These are phyloP conservation scores for Leccinum longicurvipes DNA, from an alignment of 768 basidiomycete species.

Conservation along the genomic window DNA sequence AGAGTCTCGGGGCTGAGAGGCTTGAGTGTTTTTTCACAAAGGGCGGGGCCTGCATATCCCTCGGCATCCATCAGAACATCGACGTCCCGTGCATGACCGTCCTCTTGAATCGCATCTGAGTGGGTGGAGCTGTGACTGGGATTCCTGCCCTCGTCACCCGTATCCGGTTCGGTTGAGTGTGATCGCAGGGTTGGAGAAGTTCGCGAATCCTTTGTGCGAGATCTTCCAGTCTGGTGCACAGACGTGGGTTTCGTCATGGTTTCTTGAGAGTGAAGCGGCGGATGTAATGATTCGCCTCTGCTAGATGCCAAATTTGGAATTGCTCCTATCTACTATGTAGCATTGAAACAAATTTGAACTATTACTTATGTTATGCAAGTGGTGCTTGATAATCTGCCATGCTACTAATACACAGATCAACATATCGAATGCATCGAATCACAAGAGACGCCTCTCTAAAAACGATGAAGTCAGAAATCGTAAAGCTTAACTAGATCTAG, in stretches of 20 bases:
- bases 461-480: slow-evolving; percentile 3
- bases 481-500: not conserved
- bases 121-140: not conserved
- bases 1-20: slow-evolving; percentile 74
- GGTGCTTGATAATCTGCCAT: slow-evolving; percentile 6
- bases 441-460: not conserved
- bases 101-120: slow-evolving; percentile 20
- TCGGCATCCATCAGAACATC: slow-evolving; percentile 45
- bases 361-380: not conserved
- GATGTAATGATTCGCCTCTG: too few relatives aligned
- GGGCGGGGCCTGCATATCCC: slow-evolving; percentile 51
- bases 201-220: too few relatives aligned
- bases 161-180: not conserved
- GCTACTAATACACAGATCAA: slow-evolving; percentile 3
- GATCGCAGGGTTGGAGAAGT: not conserved
- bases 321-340: slow-evolving; percentile 7
- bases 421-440: not conserved
- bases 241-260: too few relatives aligned
- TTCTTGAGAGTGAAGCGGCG: too few relatives aligned
- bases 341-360: too few relatives aligned
- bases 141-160: not conserved
- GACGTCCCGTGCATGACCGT: slow-evolving; percentile 28
- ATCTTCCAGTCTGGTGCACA: too few relatives aligned
- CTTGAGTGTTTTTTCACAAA: slow-evolving; percentile 51
- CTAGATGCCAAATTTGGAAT: slow-evolving; percentile 6